Evolutionary conservation across 805 yeast species (phyloP), one percentile per base, ranked within the genome.

Genomic region (Teunomyces stri): DNA sequence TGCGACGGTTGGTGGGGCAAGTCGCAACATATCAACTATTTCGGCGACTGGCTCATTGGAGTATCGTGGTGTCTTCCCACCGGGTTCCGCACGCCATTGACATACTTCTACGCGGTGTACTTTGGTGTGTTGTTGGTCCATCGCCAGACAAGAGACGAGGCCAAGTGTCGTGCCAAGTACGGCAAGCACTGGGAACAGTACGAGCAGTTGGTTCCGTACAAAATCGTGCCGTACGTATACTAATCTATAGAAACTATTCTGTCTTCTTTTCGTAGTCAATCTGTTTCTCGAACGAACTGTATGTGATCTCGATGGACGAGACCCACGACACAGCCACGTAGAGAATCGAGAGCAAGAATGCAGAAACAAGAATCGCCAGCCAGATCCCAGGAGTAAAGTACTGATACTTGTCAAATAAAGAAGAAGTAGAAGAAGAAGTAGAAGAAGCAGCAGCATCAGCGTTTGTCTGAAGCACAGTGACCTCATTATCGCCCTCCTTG

Each of bases 1-100:
- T 79, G 83, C 46, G 94, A 89, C 59, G 97, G 98, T 2, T 94
- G 98, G 99, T 94, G 99, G 99, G 87, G 86, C 2, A 65, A 75
- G 15, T 83, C 96, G 5, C 96, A 96, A 55, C 99, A 94, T 65
- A 89, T 89, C 61, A 94, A 94, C 63, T 94, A 94, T 67, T 78
- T 91, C 49, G 99, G 99, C 37, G 99, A 94, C 70, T 89, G 97
- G 91, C 63, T 94, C 36, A 84, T 90, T 60, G 89, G 97, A 0
- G 75, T 87, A 72, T 82, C 95, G 39, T 92, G 96, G 96, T 89
- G 97, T 65, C 72, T 94, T 52, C 85, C 96, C 7, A 89, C 97
- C 1, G 96, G 96, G 9, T 79, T 84, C 56, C 74, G 73, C 50
- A 85, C 96, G 0, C 85, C 89, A 4, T 71, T 92, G 58, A 89